Evolutionary conservation across 1,284 basidiomycete species (phyloP).

Genomic region (Melampsora americana): DNA sequence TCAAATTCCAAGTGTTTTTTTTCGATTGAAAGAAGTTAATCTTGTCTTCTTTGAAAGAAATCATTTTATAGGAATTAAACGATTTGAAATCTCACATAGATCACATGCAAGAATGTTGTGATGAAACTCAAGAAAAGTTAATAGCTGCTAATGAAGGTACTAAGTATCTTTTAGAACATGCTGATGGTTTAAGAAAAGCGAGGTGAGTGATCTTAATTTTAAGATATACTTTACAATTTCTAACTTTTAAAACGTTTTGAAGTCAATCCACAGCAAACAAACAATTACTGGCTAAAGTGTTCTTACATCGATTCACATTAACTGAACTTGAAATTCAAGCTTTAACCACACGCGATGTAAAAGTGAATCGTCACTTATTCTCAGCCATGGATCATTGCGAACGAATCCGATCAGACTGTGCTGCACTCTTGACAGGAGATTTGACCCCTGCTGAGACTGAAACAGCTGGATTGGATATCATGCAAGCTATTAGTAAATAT

Average conservation of each 20-base stretch:
- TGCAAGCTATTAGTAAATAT: slow-evolving; percentile 72
- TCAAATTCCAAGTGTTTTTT: no score
- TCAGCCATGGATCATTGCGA: slow-evolving; percentile 80
- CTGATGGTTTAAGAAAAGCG: slow-evolving; percentile 74
- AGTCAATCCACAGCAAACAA: slow-evolving; percentile 60
- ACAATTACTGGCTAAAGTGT: slow-evolving; percentile 71
- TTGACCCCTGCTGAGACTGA: slow-evolving; percentile 52
- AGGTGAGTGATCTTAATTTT: slow-evolving; percentile 60
- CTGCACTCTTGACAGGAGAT: slow-evolving; percentile 81
- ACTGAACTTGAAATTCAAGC: slow-evolving; percentile 68
- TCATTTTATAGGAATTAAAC: slow-evolving; percentile 69
- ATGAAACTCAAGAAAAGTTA: slow-evolving; percentile 75
- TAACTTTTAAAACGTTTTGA: slow-evolving; percentile 57
- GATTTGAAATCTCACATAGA: slow-evolving; percentile 60
- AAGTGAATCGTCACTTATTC: slow-evolving; percentile 72
- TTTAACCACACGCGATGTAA: slow-evolving; percentile 72
- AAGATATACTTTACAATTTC: not conserved
- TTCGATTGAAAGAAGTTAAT: no score
- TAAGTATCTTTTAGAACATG: slow-evolving; percentile 76
- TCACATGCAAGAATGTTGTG: slow-evolving; percentile 74
- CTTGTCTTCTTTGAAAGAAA: slow-evolving; percentile 58
- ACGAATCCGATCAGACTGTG: slow-evolving; percentile 75
- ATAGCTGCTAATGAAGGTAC: slow-evolving; percentile 73
- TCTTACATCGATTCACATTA: slow-evolving; percentile 81
- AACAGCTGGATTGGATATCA: slow-evolving; percentile 68